These are phyloP conservation scores for Myriosclerotinia scirpicola DNA, from an alignment of 2,329 filamentous ascomycete genomes.

Conservation along the genomic window DNA sequence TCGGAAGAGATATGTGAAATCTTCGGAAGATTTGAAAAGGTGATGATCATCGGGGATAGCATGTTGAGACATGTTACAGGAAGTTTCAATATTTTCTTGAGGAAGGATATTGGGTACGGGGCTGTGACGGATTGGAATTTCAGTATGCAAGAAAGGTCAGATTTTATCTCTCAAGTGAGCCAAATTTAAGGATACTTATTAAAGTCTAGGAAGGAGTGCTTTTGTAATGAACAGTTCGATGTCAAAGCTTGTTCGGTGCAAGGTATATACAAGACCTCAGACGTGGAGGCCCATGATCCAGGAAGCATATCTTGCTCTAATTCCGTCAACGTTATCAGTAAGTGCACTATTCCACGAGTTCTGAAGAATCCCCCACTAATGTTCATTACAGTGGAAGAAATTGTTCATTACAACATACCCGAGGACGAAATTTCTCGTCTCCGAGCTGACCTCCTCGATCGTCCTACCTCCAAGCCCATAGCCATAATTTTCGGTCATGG, in stretches of 20 bases:
- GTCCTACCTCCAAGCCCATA: conserved; percentile 33
- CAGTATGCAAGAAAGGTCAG: conserved; percentile 43
- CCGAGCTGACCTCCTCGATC: conserved; percentile 40
- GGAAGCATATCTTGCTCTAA: conserved; percentile 45
- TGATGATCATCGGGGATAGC: conserved; percentile 50
- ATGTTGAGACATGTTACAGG: conserved; percentile 52
- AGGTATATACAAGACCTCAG: conserved; percentile 49
- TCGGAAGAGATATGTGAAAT: conserved; percentile 49
- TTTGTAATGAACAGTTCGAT: conserved; percentile 52
- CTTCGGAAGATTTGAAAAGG: conserved; percentile 47
- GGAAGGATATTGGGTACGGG: conserved; percentile 50
- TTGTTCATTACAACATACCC: conserved; percentile 47
- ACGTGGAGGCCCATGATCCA: conserved; percentile 47
- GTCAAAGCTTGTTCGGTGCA: conserved; percentile 51
- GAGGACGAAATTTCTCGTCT: conserved; percentile 45
- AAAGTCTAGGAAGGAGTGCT: conserved; percentile 44
- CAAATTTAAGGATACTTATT: background rate
- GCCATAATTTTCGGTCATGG: conserved; percentile 50
- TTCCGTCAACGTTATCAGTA: conserved; percentile 44
- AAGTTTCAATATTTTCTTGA: conserved; percentile 48
- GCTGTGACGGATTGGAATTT: conserved; percentile 53
- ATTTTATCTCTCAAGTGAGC: no score
- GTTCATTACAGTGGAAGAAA: conserved; percentile 43
- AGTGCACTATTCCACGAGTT: conserved; percentile 3
- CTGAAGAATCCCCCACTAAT: background rate